Base-by-base conservation (phyloP, 176 grass and related monocot genomes). In the Lolium multiflorum region DNA sequence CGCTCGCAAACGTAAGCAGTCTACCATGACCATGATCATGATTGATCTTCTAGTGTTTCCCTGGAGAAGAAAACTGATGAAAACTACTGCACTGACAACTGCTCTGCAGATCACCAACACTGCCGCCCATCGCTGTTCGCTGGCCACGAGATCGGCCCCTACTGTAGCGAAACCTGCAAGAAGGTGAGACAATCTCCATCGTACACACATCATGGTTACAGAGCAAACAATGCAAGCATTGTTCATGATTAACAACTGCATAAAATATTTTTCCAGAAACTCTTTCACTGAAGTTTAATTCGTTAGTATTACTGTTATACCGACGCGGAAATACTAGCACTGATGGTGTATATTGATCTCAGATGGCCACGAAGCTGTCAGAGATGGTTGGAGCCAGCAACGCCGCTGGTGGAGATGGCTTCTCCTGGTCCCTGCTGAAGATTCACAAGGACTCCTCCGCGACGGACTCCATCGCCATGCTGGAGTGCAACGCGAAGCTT, bases 81-180 rank as follows among this genome's bases (percentile, higher is more conserved):
- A 47, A 9, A 25, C 4, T n/a, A 6, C n/a, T 78, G 21, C 39
- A 55, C 24, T 84, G 26, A 35, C 50, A 21, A 90, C 71, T 21
- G 3, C 43, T 75, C 17, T 73, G 25, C 25, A 97, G 95, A 94
- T 86, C 95, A 97, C 85, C 81, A 83, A 47, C 74, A 82, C 22
- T 97, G 95, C 57, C 84, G 79, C 59, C 72, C 95, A 20, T 89
- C 70, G 65, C 79, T 62, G 28, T 87, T 82, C 83, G 51, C 82
- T 43, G 85, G 43, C 11, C 55, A 11, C 13, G 90, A 78, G 46
- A 79, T 76, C 22, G 64, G 58, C 0, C 26, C 83, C 0, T 92
- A 81, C 81, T 97, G 95, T 0, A 91, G 88, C 55, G 66, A 91
- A 77, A 91, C 84, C 46, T 97, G 95, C 90, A 90, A 94, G 14